Evolutionary conservation across 805 yeast species (phyloP), one percentile per base, ranked within the genome.

Genomic region (Yamadazyma nakazawae): DNA sequence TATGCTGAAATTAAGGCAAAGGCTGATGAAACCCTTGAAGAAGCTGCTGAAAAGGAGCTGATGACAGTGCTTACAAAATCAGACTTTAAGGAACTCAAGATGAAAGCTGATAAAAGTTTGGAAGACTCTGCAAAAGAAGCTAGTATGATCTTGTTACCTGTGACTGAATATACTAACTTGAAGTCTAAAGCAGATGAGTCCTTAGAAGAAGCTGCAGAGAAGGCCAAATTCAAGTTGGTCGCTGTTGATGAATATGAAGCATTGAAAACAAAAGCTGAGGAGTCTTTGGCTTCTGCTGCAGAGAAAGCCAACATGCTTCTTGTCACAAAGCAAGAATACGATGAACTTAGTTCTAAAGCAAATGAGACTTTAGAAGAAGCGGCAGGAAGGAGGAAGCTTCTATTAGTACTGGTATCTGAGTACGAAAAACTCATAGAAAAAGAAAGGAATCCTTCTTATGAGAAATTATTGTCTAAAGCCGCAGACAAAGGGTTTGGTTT

Each of bases 81-180:
- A 34, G 64, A 60, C 42, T 57, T 56, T 45, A 48, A 46, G n/a
- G 52, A 54, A 41, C 51, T 61, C 49, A 43, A 40, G 17, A 38
- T 43, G 40, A 36, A 42, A 14, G 49, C 45, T 3, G 50, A 50
- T n/a, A 45, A 48, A 37, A 35, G 55, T 16, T 13, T 46, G 4
- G 43, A 37, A 34, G 48, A 45, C 2, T 24, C 41, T 12, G 55
- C 51, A 2, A 24, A 11, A 8, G 24, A 36, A 5, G 43, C 32
- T 13, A 40, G 37, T 16, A 44, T 43, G 46, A 39, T 17, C 14
- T n/a, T 48, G 2, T 7, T 61, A 16, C 51, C 58, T 42, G 48
- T 14, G 14, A 16, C 17, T 12, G 49, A 46, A 8, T 34, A n/a
- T 34, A 38, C 42, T 12, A 4, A 32, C 4, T 34, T 46, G 16